Evolutionary conservation across 768 basidiomycete genomes (phyloP).

Genomic region (Mycena latifolia): DNA sequence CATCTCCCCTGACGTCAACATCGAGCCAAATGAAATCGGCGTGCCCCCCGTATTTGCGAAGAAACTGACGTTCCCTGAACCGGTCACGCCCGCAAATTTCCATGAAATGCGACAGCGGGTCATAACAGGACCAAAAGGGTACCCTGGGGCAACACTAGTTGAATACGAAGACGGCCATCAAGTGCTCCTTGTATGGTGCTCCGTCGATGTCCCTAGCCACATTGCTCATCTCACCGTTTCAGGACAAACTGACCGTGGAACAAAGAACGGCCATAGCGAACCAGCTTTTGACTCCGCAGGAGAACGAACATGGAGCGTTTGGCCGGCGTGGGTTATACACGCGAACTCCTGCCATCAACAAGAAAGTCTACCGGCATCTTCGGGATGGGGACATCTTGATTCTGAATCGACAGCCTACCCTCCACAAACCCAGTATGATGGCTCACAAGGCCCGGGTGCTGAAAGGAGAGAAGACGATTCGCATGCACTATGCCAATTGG

Average conservation of each 20-base stretch:
- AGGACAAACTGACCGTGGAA: slow-evolving; percentile 91
- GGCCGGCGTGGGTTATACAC: slow-evolving; percentile 75
- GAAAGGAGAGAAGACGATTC: slow-evolving; percentile 97
- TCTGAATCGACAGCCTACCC: slow-evolving; percentile 96
- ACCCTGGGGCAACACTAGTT: slow-evolving; percentile 95
- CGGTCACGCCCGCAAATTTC: slow-evolving; percentile 93
- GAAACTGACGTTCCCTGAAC: slow-evolving; percentile 97
- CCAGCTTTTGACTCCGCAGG: slow-evolving; percentile 92
- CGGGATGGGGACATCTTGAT: slow-evolving; percentile 96
- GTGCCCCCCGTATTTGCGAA: slow-evolving; percentile 97
- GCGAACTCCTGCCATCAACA: slow-evolving; percentile 85
- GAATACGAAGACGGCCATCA: slow-evolving; percentile 95
- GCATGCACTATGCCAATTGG: slow-evolving; percentile 99
- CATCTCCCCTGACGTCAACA: slow-evolving; percentile 99
- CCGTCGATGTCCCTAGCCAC: background rate
- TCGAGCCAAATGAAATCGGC: slow-evolving; percentile 98
- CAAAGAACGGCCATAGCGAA: slow-evolving; percentile 96
- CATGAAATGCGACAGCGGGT: slow-evolving; percentile 90
- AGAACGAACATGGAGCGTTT: slow-evolving; percentile 67
- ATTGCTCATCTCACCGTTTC: slow-evolving; percentile 18
- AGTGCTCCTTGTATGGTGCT: slow-evolving; percentile 76
- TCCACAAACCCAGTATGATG: slow-evolving; percentile 99
- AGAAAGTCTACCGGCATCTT: slow-evolving; percentile 97
- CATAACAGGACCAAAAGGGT: slow-evolving; percentile 87
- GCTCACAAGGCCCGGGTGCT: slow-evolving; percentile 93